Base-by-base conservation (phyloP, 768 basidiomycete species). In the Sporobolomyces phaffii region DNA sequence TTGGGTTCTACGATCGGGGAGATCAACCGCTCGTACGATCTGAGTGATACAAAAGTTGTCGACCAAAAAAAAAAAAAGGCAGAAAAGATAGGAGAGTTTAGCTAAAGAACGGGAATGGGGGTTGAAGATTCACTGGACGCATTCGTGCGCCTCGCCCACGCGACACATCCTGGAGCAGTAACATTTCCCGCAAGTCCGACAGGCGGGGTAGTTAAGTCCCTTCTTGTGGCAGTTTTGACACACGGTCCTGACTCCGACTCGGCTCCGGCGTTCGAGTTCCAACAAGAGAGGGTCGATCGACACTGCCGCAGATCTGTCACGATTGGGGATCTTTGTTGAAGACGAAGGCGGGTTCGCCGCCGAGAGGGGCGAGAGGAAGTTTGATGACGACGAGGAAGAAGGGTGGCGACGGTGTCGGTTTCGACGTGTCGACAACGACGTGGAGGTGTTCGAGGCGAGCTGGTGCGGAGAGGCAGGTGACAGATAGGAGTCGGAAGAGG, bases 271-370 rank as follows among this genome's bases (percentile, higher is more conserved):
- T 48, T 74, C 73, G 51, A 74, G 67, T 11, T 70, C 73, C 40
- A 68, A 62, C 13, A 74, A 43, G 28, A 74, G 60, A 8, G 73
- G 73, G 60, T 74, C 73, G 24, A 73, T 73, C 57, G 66, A 40
- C 51, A 60, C 60, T 9, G 65, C 24, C 22, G 22, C 13, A 31
- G 24, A 13, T 1, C 22, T 47, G 31, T 60, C 34, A 38, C 17
- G 38, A 38, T 38, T 17, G 38, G 10, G 38, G 9, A 17, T 38
- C n/a, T 28, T n/a, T 7, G 20, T 20, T 7, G 58, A 49, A 3
- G 58, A 50, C 15, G 64, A 45, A 22, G 18, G 50, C 43, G 64
- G 58, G 48, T 33, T 29, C 33, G n/a, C 57, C 17, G 58, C 51
- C 41, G 43, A 58, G 13, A 43, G 54, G 13, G 54, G 45, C 22